These are phyloP conservation scores for Pyropia haitanensis DNA, from an alignment of 23 red algal species.

Conservation along the genomic window DNA sequence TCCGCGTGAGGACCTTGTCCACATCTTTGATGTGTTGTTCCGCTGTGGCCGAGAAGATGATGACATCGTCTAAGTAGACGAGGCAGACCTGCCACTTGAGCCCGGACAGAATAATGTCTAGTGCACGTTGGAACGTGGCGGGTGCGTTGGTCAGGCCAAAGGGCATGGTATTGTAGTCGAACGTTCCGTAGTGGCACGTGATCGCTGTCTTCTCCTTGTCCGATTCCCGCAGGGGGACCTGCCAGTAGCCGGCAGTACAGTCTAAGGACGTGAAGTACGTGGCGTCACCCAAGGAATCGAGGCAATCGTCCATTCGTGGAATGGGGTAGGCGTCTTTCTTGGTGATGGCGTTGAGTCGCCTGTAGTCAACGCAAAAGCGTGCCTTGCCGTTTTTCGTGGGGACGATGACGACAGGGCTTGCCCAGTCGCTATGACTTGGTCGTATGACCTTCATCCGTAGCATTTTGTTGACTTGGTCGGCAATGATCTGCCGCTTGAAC, in stretches of 20 bases:
- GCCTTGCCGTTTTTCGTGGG: conserved; percentile 18
- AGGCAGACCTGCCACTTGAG: not conserved
- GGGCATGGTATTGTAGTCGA: conserved; percentile 11
- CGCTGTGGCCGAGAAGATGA: too few species aligned
- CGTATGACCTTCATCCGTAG: conserved; percentile 7
- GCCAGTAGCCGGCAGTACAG: conserved; percentile 11
- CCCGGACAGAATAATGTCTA: conserved; percentile 13
- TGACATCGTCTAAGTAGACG: too few species aligned
- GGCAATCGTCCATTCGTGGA: conserved; percentile 17
- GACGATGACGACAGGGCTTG: conserved; percentile 20
- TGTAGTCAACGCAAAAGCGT: conserved; percentile 20
- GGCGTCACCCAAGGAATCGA: conserved; percentile 12
- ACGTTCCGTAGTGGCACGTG: conserved; percentile 4
- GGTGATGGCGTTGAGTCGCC: conserved; percentile 4
- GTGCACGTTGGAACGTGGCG: conserved; percentile 18
- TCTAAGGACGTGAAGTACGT: conserved; percentile 2
- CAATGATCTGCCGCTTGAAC: not conserved
- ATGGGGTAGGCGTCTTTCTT: conserved; percentile 18
- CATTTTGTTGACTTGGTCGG: conserved; percentile 6
- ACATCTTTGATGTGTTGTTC: too few species aligned
- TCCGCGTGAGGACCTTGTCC: not conserved
- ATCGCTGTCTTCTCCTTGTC: conserved; percentile 7
- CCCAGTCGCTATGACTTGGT: conserved; percentile 22
- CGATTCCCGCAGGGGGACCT: not conserved
- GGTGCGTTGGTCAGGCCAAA: conserved; percentile 19